These are phyloP conservation scores for Urostyla sp. DNA, from an alignment of 73 alveolate genomes.

Conservation along the genomic window DNA sequence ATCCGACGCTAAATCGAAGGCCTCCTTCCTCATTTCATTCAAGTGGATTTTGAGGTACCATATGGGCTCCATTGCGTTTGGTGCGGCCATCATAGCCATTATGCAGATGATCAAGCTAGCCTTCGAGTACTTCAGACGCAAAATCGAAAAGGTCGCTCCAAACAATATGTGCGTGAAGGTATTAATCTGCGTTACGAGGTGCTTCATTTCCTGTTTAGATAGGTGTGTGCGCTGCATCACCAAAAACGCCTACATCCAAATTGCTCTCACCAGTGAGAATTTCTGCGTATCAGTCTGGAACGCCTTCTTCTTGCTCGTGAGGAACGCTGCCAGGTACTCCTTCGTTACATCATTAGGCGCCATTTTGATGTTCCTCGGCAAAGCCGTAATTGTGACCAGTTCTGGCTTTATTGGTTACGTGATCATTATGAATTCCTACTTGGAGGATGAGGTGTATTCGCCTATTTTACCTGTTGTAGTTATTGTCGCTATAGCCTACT, in stretches of 20 bases:
- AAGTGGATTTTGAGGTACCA: conserved; percentile 93
- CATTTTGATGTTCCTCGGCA: conserved; percentile 89
- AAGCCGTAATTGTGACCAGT: conserved; percentile 76
- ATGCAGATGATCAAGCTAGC: conserved; percentile 86
- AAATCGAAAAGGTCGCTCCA: conserved; percentile 71
- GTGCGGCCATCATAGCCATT: conserved; percentile 94
- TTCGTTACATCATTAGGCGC: conserved; percentile 87
- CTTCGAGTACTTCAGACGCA: conserved; percentile 80
- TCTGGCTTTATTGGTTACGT: conserved; percentile 88
- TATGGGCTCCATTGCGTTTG: conserved; percentile 96
- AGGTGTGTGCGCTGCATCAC: conserved; percentile 90
- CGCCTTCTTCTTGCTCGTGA: conserved; percentile 88
- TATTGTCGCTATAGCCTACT: conserved; percentile 81
- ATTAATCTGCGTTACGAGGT: conserved; percentile 82
- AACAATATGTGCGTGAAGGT: conserved; percentile 77
- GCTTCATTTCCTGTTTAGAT: conserved; percentile 90
- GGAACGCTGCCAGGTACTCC: conserved; percentile 91
- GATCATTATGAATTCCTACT: conserved; percentile 79
- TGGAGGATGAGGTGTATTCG: conserved; percentile 83
- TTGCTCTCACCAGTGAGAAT: conserved; percentile 86
- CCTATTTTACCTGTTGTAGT: conserved; percentile 88
- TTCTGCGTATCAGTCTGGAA: conserved; percentile 96
- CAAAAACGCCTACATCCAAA: conserved; percentile 95
- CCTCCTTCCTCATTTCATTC: conserved; percentile 78
- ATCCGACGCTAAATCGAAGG: conserved; percentile 79